Conservation (phyloP, 2,329 filamentous ascomycete species). For the Trichoderma koningiopsis region DNA sequence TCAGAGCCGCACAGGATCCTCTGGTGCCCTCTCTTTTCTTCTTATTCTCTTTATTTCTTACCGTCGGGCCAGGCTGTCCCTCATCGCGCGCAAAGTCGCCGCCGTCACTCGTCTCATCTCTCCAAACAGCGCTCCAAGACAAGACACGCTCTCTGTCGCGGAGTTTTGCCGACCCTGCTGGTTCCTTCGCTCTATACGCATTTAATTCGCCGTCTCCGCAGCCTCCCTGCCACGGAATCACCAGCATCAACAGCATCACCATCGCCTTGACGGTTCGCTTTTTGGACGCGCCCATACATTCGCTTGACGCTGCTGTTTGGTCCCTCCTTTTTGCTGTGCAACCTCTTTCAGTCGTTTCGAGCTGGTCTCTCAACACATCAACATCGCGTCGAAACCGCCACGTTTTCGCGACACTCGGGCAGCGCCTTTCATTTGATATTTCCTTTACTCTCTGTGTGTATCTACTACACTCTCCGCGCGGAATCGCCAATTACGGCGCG, state of each 20-base stretch:
- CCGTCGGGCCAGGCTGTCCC: constrained; percentile 27
- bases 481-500: constrained; percentile 3
- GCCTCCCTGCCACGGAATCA: constrained; percentile 4
- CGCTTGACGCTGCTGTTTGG: constrained; percentile 50
- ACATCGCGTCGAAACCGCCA: constrained; percentile 28
- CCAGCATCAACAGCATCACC: constrained; percentile 25
- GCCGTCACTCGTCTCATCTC: constrained; percentile 13
- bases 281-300: constrained; percentile 41
- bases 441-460: constrained; percentile 6
- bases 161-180: constrained; percentile 35
- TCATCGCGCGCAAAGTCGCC: constrained; percentile 23
- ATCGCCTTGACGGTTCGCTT: constrained; percentile 46
- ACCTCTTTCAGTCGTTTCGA: constrained; percentile 41
- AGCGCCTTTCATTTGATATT: constrained; percentile 36
- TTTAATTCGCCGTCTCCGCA: constrained; percentile 26
- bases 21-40: constrained; percentile 34
- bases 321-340: constrained; percentile 33
- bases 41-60: constrained; percentile 5
- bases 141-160: constrained; percentile 24
- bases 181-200: constrained; percentile 43
- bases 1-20: constrained; percentile 35
- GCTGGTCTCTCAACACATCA: constrained; percentile 48
- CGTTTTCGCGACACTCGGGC: constrained; percentile 35
- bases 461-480: background rate
- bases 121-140: background rate